Evolutionary conservation across 2,329 filamentous ascomycete species (phyloP), one percentile per base, ranked within the genome.

Genomic region (Pestalotiopsis sp.): DNA sequence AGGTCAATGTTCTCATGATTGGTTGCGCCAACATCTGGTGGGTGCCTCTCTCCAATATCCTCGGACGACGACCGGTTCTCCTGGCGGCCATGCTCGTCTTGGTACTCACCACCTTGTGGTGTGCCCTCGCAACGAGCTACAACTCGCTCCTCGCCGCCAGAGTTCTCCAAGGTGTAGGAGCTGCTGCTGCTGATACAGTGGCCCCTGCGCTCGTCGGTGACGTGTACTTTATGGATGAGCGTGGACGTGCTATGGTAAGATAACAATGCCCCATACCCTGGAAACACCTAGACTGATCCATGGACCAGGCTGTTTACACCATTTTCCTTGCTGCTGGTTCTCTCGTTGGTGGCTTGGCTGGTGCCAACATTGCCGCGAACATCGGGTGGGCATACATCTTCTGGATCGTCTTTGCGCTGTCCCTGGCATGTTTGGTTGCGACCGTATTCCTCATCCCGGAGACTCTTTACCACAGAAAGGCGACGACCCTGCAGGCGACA

Each of bases 211-310:
- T 80, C 1, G 70, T 81, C 3, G 80, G 80, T 2, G 80, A 81
- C 13, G 70, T 82, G 25, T 81, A 78, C n/a, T 80, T 80, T 6
- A 69, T 81, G 0, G 76, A 80, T n/a, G 74, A 81, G 23, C 75
- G 80, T 0, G 79, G 79, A 3, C 63, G 74, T 14, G 79, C 78
- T 11, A 81, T 82, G 80, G 79, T 67, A 41, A n/a, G 57, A 20
- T 12, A 4, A 4, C 31, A 11, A 1, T 6, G 14, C 20, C 14
- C n/a, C 31, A n/a, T 63, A 6, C 9, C 7, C 9, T 14, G 20
- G 14, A 27, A 36, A 12, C n/a, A 23, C 13, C 11, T 14, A 20
- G n/a, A 63, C 27, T 39, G 4, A 20, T 38, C 12, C 17, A 20
- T 25, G 6, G 2, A 49, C 2, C 17, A 67, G 65, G 65, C 78